Percentiles rank a stretch among this genome's conserved stretches.
Conservation (phyloP, 495 filamentous ascomycete genomes). For the Penicillium salamii region DNA sequence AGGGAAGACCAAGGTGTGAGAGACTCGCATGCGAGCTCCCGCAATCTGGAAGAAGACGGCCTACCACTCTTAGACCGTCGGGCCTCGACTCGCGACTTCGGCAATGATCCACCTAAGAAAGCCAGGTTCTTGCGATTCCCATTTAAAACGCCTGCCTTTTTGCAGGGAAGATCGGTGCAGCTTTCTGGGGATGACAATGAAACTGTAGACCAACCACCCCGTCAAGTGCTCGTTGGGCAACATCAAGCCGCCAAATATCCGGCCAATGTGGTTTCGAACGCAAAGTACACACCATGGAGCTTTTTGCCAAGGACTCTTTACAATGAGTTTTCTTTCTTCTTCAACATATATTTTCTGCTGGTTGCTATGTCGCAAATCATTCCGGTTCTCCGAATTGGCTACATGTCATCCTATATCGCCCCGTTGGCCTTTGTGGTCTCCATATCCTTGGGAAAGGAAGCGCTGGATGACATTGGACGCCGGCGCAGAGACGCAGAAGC, state of each 20-base stretch:
- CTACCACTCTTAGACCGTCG: slow-evolving; percentile 57
- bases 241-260: slow-evolving; percentile 45
- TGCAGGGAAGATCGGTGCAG: slow-evolving; percentile 18
- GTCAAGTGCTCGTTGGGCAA: slow-evolving; percentile 44
- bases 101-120: slow-evolving; percentile 24
- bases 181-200: slow-evolving; percentile 17
- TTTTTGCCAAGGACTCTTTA: slow-evolving; percentile 94
- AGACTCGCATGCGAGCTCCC: slow-evolving; percentile 48
- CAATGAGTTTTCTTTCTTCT: slow-evolving; percentile 99
- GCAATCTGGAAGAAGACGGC: slow-evolving; percentile 56
- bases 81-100: slow-evolving; percentile 28
- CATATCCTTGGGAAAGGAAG: slow-evolving; percentile 94
- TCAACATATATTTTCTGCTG: slow-evolving; percentile 97
- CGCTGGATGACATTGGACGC: slow-evolving; percentile 86
- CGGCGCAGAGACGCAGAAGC: slow-evolving; percentile 86
- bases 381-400: slow-evolving; percentile 84
- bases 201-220: slow-evolving; percentile 31
- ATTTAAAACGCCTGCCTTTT: slow-evolving; percentile 22
- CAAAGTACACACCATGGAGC: slow-evolving; percentile 95
- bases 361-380: slow-evolving; percentile 93
- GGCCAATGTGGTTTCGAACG: slow-evolving; percentile 85
- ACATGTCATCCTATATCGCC: slow-evolving; percentile 90
- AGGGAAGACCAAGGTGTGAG: slow-evolving; percentile 38
- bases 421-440: slow-evolving; percentile 87
- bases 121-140: slow-evolving; percentile 30